Base-by-base conservation (phyloP, 768 basidiomycete species). In the Hydnum rufescens region DNA sequence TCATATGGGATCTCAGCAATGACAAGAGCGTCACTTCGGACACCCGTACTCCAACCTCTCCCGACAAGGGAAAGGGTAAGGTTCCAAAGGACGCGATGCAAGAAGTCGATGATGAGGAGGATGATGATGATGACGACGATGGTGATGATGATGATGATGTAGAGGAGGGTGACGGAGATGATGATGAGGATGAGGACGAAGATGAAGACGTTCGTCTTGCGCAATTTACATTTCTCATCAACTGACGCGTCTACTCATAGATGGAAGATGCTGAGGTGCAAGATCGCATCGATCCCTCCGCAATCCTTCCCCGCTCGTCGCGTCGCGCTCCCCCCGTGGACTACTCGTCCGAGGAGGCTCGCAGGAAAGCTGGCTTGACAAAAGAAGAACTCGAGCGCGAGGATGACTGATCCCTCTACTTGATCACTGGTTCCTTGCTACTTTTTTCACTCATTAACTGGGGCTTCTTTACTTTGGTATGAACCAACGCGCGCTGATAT, bases 361-460 rank as follows among this genome's bases (percentile, higher is more conserved):
- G 26, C 26, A 47, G 25, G 44, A 47, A 47, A 28, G 44, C 44
- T 28, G 44, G 44, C 13, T 28, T 47, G 16, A 13, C 13, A 13
- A 47, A 16, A 13, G 44, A 16, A 8, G 44, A 47, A 6, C 29
- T 25, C 6, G 29, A 25, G 28, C 16, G 32, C 6, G 28, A 50
- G 68, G 13, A 80, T 63, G 3, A 73, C 67, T 42, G 81, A 78
- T 16, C 75, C 62, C 58, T 84, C 78, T 56, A 85, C 74, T 26
- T 70, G 71, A 0, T 68, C 67, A 34, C 77, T 74, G 58, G n/a
- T n/a, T n/a, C n/a, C n/a, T n/a, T n/a, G n/a, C n/a, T n/a, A n/a
- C n/a, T n/a, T n/a, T n/a, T n/a, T n/a, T n/a, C n/a, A n/a, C n/a
- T n/a, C n/a, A n/a, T n/a, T n/a, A n/a, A n/a, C n/a, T n/a, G n/a